Evolutionary conservation across 2,329 filamentous ascomycete genomes (phyloP).

Genomic region (Pseudogymnoascus sp.): DNA sequence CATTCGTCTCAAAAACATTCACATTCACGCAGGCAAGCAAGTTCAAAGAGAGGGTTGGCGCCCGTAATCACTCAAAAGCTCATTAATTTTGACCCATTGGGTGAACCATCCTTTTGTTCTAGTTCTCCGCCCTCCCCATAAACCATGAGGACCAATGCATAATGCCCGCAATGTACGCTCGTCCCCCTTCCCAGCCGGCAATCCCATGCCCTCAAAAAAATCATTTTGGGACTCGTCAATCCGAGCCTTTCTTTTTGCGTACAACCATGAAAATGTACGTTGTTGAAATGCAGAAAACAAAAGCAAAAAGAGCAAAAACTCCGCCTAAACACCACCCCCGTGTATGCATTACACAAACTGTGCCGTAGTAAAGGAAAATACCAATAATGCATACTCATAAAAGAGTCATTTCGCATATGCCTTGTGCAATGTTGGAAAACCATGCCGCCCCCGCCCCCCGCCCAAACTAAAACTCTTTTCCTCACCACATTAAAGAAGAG

Average conservation of each 20-base stretch:
- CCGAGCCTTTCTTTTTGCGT: conserved; percentile 4
- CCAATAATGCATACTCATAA: conserved; percentile 19
- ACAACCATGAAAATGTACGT: conserved; percentile 3
- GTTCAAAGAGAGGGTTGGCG: neutral
- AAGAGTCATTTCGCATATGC: conserved; percentile 7
- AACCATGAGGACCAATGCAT: conserved; percentile 9
- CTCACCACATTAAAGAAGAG: conserved; percentile 1
- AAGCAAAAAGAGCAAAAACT: conserved; percentile 12
- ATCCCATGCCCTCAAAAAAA: neutral
- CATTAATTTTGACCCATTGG: neutral
- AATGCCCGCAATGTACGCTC: neutral
- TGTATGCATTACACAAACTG: conserved; percentile 5
- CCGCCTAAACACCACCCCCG: conserved; percentile 28
- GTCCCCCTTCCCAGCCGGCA: neutral
- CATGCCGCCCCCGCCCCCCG: neutral
- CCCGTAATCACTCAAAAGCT: neutral
- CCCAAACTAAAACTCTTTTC: neutral
- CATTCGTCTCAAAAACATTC: neutral
- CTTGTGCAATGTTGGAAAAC: conserved; percentile 4
- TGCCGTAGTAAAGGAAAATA: neutral
- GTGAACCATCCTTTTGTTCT: conserved; percentile 6
- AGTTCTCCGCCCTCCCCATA: neutral
- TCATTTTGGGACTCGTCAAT: neutral
- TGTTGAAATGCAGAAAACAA: neutral
- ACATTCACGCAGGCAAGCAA: neutral